Conservation (phyloP, 148 eudicot species). For the Polygonum aviculare region DNA sequence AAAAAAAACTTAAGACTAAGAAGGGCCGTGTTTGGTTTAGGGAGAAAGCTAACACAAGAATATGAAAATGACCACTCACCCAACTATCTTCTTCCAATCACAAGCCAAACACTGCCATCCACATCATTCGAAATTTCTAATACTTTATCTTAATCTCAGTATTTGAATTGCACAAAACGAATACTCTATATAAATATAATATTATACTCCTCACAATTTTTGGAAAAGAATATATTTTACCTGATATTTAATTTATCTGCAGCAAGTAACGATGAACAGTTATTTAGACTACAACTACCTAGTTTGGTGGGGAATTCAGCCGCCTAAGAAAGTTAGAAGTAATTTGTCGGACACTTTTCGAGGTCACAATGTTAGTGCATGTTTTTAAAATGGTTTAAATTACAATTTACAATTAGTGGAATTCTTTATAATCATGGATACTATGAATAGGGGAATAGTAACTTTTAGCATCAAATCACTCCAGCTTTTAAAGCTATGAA, state of each 20-base stretch:
- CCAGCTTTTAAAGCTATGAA: too few relatives aligned
- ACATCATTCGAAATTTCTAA: background rate
- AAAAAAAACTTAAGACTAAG: background rate
- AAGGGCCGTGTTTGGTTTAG: background rate
- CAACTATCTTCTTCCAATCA: background rate
- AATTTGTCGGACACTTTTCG: background rate
- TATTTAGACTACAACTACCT: background rate
- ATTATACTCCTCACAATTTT: too few relatives aligned
- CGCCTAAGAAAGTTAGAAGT: background rate
- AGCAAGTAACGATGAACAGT: background rate
- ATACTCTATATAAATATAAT: too few relatives aligned
- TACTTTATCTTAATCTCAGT: too few relatives aligned
- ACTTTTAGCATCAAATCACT: too few relatives aligned
- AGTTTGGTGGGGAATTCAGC: slow-evolving; percentile 1
- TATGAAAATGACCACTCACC: background rate
- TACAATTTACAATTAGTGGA: too few relatives aligned
- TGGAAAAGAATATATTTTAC: too few relatives aligned
- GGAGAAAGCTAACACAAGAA: background rate
- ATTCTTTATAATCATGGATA: too few relatives aligned
- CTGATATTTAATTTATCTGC: too few relatives aligned
- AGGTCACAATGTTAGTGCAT: background rate
- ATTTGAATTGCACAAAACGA: too few relatives aligned
- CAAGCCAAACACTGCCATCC: background rate
- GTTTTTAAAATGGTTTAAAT: background rate
- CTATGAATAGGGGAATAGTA: too few relatives aligned